Percentiles rank a stretch among this genome's conserved stretches.
These are phyloP conservation scores for Persicaria tinctoria DNA, from an alignment of 148 eudicot genomes.

Conservation along the genomic window DNA sequence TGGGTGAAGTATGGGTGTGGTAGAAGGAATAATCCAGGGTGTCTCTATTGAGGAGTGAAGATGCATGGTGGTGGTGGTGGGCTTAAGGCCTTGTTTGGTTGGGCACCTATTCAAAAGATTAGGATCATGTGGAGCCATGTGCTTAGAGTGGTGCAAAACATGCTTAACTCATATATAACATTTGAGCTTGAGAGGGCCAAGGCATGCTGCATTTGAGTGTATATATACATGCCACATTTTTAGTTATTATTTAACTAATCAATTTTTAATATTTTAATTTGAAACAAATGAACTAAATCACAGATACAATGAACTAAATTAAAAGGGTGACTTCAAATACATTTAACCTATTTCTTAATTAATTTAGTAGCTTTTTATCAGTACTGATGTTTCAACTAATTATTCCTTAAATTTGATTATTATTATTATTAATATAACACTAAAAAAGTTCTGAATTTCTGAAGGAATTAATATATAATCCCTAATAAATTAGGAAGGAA, in stretches of 20 bases:
- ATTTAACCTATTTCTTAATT: background rate
- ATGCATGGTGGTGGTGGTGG: slow-evolving; percentile 1
- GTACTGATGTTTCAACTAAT: background rate
- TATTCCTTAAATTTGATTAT: too few species aligned
- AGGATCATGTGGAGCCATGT: slow-evolving; percentile 21
- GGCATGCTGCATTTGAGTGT: slow-evolving; percentile 1
- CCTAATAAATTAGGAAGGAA: background rate
- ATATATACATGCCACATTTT: slow-evolving; percentile 11
- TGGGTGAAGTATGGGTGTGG: slow-evolving; percentile 10
- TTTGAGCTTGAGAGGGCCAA: background rate
- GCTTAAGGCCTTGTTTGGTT: slow-evolving; percentile 7
- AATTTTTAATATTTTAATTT: background rate
- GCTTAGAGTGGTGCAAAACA: slow-evolving; percentile 14
- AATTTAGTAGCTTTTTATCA: background rate
- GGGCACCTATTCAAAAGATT: background rate
- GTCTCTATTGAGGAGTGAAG: background rate
- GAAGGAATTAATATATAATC: background rate
- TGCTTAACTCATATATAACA: slow-evolving; percentile 4
- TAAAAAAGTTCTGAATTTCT: background rate
- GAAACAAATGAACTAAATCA: background rate
- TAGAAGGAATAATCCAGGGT: slow-evolving; percentile 16
- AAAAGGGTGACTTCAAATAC: background rate
- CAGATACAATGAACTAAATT: background rate
- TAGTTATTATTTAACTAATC: background rate
- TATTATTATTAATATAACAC: too few species aligned